These are phyloP conservation scores for Passalora sequoiae DNA, from an alignment of 2,329 filamentous ascomycete species.

Conservation along the genomic window DNA sequence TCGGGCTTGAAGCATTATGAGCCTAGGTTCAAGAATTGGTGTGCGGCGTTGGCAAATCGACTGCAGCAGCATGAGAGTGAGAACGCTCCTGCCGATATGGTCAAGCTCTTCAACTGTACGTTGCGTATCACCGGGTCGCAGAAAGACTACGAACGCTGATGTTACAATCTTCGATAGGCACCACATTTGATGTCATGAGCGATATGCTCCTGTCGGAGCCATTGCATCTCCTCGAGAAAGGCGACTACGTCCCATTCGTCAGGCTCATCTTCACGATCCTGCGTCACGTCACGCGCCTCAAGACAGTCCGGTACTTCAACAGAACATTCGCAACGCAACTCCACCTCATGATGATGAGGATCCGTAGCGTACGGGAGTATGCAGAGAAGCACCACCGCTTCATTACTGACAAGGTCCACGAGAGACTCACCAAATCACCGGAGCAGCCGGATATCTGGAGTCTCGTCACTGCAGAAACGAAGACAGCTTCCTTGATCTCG, in stretches of 20 bases:
- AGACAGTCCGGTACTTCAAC: slow-evolving; percentile 10
- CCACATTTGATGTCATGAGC: slow-evolving; percentile 27
- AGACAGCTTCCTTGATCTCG: slow-evolving; percentile 14
- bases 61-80: too few relatives aligned
- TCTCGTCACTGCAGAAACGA: slow-evolving; percentile 21
- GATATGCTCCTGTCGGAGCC: slow-evolving; percentile 26
- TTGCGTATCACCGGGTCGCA: too few relatives aligned
- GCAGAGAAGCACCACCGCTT: slow-evolving; percentile 7
- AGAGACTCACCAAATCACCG: slow-evolving; percentile 24
- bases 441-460: slow-evolving; percentile 27
- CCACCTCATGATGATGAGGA: slow-evolving; percentile 5
- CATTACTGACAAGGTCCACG: slow-evolving; percentile 21
- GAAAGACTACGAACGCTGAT: too few relatives aligned
- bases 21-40: too few relatives aligned
- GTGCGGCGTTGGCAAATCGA: too few relatives aligned
- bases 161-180: too few relatives aligned
- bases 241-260: slow-evolving; percentile 22
- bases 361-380: slow-evolving; percentile 11
- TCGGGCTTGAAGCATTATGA: too few relatives aligned
- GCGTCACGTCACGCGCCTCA: slow-evolving; percentile 14
- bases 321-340: slow-evolving; percentile 9
- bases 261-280: slow-evolving; percentile 22
- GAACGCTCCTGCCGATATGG: too few relatives aligned
- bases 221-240: slow-evolving; percentile 24
- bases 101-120: too few relatives aligned